phyloP scores from a whole-genome alignment of 169 alveolate species.

The Plasmodium falciparum region DNA sequence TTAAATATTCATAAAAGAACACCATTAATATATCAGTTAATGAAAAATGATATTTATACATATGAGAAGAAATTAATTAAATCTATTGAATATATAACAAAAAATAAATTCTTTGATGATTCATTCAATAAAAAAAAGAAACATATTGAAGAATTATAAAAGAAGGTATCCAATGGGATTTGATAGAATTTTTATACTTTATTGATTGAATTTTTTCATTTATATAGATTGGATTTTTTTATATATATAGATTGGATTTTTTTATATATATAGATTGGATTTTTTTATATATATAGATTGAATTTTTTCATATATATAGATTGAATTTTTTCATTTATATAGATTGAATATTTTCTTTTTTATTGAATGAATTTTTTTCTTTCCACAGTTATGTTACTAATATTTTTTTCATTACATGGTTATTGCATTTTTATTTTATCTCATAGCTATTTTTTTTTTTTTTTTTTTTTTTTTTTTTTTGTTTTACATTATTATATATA shows the following conservation, averaged over 20 bases:
- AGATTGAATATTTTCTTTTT: background rate
- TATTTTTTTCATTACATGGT: no score
- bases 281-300: background rate
- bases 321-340: background rate
- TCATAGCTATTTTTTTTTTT: no score
- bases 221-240: no score
- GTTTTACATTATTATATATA: no score
- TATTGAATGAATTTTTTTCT: background rate
- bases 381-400: no score
- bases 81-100: slow-evolving; percentile 57
- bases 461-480: no score
- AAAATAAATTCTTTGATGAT: slow-evolving; percentile 62
- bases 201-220: background rate
- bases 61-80: slow-evolving; percentile 61
- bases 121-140: background rate
- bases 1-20: slow-evolving; percentile 62
- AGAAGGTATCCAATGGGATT: background rate
- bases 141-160: slow-evolving; percentile 7
- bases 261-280: background rate
- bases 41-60: slow-evolving; percentile 65
- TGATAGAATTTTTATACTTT: background rate
- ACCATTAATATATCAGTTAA: slow-evolving; percentile 70
- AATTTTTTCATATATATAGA: background rate
- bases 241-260: background rate
- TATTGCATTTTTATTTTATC: no score